Evolutionary conservation across 441 rosid species (phyloP).

Genomic region (Sinapis alba): DNA sequence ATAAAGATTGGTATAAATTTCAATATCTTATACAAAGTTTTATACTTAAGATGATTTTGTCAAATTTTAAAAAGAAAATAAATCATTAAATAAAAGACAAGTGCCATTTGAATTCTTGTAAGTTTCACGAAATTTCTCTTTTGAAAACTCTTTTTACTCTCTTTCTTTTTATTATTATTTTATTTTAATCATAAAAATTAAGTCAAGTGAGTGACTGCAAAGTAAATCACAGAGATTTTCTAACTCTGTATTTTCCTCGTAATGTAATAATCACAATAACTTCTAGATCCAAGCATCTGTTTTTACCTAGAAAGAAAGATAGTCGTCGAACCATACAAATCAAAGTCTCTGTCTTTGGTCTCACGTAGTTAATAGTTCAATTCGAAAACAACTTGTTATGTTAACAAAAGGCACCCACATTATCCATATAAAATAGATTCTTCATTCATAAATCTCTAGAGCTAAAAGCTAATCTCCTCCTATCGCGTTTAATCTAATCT

Average conservation of each 20-base stretch:
- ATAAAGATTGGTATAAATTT: neutral
- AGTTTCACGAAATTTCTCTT: neutral
- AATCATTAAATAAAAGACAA: neutral
- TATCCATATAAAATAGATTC: neutral
- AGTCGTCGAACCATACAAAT: neutral
- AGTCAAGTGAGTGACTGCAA: neutral
- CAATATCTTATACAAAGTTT: neutral
- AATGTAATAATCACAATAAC: neutral
- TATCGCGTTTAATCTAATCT: neutral
- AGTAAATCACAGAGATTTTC: no score
- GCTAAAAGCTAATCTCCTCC: neutral
- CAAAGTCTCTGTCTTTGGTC: neutral
- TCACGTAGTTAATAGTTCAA: neutral
- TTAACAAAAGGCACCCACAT: neutral
- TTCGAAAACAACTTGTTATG: neutral
- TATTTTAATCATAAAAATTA: neutral
- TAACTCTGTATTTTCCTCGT: neutral
- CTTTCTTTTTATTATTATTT: neutral
- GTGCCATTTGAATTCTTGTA: neutral
- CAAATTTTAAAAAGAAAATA: neutral
- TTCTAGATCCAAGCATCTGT: neutral
- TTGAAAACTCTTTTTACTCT: neutral
- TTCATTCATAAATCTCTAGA: neutral
- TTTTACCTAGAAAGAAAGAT: neutral
- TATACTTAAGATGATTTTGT: neutral